These are phyloP conservation scores for Myxozyma neglecta DNA, from an alignment of 805 yeast species.

Conservation along the genomic window DNA sequence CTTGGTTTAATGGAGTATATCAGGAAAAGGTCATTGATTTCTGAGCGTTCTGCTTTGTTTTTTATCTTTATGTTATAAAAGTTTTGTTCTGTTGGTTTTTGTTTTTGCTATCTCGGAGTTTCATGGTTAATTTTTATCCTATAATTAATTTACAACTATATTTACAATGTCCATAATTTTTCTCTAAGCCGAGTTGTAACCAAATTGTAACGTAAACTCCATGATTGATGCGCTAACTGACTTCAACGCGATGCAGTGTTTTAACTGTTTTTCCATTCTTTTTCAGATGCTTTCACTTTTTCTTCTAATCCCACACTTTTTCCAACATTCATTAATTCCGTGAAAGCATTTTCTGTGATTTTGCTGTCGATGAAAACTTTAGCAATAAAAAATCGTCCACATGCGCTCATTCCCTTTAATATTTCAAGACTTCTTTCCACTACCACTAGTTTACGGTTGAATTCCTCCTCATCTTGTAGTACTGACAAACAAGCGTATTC, in stretches of 20 bases:
- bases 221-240: not conserved
- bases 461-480: not conserved
- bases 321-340: not conserved
- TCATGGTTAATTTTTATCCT: not conserved
- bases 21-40: too few species aligned
- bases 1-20: too few species aligned
- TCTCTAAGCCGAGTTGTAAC: too few species aligned
- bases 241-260: not conserved
- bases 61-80: too few species aligned
- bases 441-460: not conserved
- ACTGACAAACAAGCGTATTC: not conserved
- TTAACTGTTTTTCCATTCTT: not conserved
- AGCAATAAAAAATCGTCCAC: slow-evolving; percentile 22
- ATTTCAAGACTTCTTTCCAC: not conserved
- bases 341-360: slow-evolving; percentile 3
- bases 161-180: too few species aligned
- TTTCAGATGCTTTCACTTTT: not conserved
- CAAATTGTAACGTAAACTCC: not conserved
- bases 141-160: too few species aligned
- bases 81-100: too few species aligned
- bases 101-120: not conserved
- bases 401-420: not conserved
- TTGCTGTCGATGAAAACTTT: slow-evolving; percentile 11
- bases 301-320: not conserved
- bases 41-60: not conserved